Percentiles rank a stretch among this genome's conserved stretches.
phyloP scores from a whole-genome alignment of 805 yeast species.

The Candida pseudofarinosa region DNA sequence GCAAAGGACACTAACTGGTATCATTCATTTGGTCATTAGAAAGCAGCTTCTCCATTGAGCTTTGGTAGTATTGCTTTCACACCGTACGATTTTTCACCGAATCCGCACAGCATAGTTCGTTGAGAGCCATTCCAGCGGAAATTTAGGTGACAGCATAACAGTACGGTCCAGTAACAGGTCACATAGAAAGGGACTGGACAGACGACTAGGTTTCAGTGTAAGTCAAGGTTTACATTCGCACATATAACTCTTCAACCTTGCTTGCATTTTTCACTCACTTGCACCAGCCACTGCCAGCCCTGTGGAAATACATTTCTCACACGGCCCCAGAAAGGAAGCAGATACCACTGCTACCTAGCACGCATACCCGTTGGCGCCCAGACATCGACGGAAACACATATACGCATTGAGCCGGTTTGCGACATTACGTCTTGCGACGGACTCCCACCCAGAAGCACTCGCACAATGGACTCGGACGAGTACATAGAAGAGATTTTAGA shows the following conservation, averaged over 20 bases:
- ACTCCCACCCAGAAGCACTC: not conserved
- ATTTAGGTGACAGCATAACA: not conserved
- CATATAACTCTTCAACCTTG: not conserved
- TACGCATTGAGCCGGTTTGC: not conserved
- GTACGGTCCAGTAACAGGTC: not conserved
- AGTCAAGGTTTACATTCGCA: not conserved
- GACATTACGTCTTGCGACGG: not conserved
- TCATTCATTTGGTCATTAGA: not conserved
- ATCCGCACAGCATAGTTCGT: not conserved
- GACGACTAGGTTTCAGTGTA: not conserved
- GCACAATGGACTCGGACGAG: conserved; percentile 17
- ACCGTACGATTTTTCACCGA: not conserved
- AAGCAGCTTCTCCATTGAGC: not conserved
- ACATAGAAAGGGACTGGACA: not conserved
- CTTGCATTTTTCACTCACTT: not conserved
- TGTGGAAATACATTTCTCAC: no score
- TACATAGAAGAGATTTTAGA: conserved; percentile 42
- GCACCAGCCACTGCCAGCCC: no score
- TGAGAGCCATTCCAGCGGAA: not conserved
- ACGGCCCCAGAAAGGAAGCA: no score
- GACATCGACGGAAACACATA: not conserved
- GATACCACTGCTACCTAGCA: no score
- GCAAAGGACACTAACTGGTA: not conserved
- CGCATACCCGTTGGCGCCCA: not conserved
- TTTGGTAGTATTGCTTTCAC: no score